Percentiles rank a stretch among this genome's conserved stretches.
Conservation (phyloP, 2,329 filamentous ascomycete genomes). For the Talaromyces sp. region DNA sequence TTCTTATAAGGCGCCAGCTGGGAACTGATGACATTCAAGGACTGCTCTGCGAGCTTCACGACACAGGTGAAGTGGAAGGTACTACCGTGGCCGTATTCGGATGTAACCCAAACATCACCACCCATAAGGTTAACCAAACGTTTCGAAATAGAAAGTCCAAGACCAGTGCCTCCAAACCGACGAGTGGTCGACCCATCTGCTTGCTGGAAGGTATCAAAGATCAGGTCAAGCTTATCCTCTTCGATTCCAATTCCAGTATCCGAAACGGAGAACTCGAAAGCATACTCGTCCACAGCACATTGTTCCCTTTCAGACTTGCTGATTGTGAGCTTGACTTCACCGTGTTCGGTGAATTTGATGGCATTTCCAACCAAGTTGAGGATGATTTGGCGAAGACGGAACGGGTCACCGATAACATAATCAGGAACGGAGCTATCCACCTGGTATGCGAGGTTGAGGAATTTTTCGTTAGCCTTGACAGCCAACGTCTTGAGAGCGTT, state of each 20-base stretch:
- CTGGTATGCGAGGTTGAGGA: constrained; percentile 81
- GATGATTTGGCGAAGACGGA: constrained; percentile 89
- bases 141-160: constrained; percentile 93
- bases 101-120: constrained; percentile 89
- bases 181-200: constrained; percentile 92
- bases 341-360: constrained; percentile 94
- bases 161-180: constrained; percentile 87
- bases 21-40: constrained; percentile 64
- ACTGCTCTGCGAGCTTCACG: constrained; percentile 73
- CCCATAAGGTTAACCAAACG: constrained; percentile 90
- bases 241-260: constrained; percentile 95
- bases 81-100: constrained; percentile 79
- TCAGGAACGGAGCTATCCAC: constrained; percentile 88
- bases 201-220: constrained; percentile 97
- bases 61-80: constrained; percentile 91
- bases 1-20: constrained; percentile 79
- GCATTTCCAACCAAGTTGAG: constrained; percentile 92
- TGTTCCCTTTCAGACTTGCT: constrained; percentile 57
- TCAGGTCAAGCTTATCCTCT: constrained; percentile 85
- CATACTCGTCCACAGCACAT: constrained; percentile 68
- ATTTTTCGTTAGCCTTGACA: constrained; percentile 93
- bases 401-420: constrained; percentile 88
- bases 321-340: constrained; percentile 86
- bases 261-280: constrained; percentile 87
- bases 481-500: constrained; percentile 92